Evolutionary conservation across 1,139 yeast genomes (phyloP).

Genomic region (Geotrichum restrictum): DNA sequence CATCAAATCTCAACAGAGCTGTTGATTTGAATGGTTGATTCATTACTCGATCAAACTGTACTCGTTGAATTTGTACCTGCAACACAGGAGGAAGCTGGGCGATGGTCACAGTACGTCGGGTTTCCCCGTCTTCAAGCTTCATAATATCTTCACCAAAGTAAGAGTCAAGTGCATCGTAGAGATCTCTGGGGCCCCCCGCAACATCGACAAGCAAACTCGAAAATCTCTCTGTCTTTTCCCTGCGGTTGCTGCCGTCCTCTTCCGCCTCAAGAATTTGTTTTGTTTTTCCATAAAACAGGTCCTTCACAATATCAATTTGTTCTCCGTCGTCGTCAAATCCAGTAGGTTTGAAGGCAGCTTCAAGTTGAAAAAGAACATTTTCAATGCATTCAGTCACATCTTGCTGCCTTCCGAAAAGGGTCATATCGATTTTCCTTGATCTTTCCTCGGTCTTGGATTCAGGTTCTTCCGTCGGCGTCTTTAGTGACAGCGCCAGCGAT

Average conservation of each 20-base stretch:
- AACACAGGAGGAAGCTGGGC: conserved; percentile 71
- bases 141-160: conserved; percentile 75
- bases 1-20: conserved; percentile 77
- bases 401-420: conserved; percentile 76
- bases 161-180: conserved; percentile 85
- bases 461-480: no score
- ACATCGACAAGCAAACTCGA: conserved; percentile 78
- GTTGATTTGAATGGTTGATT: conserved; percentile 76
- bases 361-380: conserved; percentile 86
- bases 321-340: conserved; percentile 68
- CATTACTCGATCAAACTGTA: conserved; percentile 73
- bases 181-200: conserved; percentile 80
- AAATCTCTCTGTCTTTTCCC: conserved; percentile 73
- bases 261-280: conserved; percentile 50
- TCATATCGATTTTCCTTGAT: conserved; percentile 27
- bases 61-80: conserved; percentile 91
- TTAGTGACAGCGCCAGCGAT: neutral
- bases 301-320: conserved; percentile 73
- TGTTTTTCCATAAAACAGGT: conserved; percentile 72
- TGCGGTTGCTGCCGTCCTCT: conserved; percentile 36
- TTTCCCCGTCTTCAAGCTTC: conserved; percentile 66
- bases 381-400: conserved; percentile 97
- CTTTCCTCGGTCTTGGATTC: conserved; percentile 15
- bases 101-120: conserved; percentile 63
- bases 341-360: conserved; percentile 76